Percentiles rank a stretch among this genome's conserved stretches.
Evolutionary conservation across 108 stramenopile genomes (phyloP).

Genomic region (Cylindrotheca fusiformis): DNA sequence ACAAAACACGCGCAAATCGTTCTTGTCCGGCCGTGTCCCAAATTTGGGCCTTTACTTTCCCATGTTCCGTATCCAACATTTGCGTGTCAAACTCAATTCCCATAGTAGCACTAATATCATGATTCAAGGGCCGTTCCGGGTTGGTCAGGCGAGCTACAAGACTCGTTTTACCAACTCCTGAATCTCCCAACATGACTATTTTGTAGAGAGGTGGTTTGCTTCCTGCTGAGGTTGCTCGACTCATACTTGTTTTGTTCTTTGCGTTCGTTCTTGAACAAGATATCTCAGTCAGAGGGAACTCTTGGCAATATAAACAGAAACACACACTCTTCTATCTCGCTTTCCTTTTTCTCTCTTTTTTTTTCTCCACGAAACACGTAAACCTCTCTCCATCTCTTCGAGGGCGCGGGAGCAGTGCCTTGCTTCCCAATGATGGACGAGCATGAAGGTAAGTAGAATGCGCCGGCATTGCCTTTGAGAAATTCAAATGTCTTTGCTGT

Average conservation of each 20-base stretch:
- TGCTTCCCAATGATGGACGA: too few species aligned
- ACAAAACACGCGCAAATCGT: constrained; percentile 84
- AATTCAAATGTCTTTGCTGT: too few species aligned
- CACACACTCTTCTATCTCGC: too few species aligned
- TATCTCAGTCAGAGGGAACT: too few species aligned
- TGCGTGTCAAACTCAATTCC: constrained; percentile 95
- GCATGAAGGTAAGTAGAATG: too few species aligned
- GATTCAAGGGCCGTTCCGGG: constrained; percentile 83
- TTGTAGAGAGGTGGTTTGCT: constrained; percentile 91
- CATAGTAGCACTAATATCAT: constrained; percentile 92
- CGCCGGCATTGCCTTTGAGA: too few species aligned
- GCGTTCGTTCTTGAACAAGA: too few species aligned
- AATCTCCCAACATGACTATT: constrained; percentile 93
- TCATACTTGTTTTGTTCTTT: constrained; percentile 25
- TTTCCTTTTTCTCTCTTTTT: too few species aligned
- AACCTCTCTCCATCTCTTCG: too few species aligned
- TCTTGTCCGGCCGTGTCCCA: constrained; percentile 95
- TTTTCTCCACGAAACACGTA: too few species aligned
- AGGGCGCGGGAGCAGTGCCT: too few species aligned
- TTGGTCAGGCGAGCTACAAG: constrained; percentile 85
- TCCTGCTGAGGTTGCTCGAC: constrained; percentile 72
- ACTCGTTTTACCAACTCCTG: constrained; percentile 88
- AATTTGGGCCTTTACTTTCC: constrained; percentile 92
- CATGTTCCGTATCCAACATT: constrained; percentile 89
- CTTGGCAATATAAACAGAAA: too few species aligned